phyloP scores from a whole-genome alignment of 2,329 filamentous ascomycete species.

The Fonsecaea pugnacius region DNA sequence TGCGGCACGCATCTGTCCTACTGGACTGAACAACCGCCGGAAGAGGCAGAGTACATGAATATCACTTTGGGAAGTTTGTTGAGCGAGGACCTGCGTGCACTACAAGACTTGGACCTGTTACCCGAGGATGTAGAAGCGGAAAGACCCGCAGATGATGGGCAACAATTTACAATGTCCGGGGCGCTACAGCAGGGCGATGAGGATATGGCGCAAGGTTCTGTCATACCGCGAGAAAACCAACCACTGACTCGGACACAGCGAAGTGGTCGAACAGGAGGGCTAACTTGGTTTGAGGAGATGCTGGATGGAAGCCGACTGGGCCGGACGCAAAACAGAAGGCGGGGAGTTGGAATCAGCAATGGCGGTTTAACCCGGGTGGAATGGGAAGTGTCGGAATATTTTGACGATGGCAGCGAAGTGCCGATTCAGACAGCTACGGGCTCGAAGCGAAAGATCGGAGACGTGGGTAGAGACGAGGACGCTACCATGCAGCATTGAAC shows the following conservation, averaged over 20 bases:
- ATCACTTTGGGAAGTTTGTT: slow-evolving; percentile 78
- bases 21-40: slow-evolving; percentile 74
- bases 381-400: slow-evolving; percentile 82
- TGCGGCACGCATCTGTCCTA: slow-evolving; percentile 84
- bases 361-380: slow-evolving; percentile 71
- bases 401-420: slow-evolving; percentile 29
- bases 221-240: slow-evolving; percentile 6
- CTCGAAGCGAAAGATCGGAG: slow-evolving; percentile 36
- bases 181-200: slow-evolving; percentile 23
- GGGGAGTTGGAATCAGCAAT: slow-evolving; percentile 62
- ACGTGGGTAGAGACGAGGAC: slow-evolving; percentile 32
- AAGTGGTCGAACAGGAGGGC: slow-evolving; percentile 51
- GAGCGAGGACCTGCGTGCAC: slow-evolving; percentile 69
- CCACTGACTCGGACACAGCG: slow-evolving; percentile 25
- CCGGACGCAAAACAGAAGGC: slow-evolving; percentile 63
- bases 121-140: slow-evolving; percentile 54
- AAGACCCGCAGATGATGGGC: background rate
- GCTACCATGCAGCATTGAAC: slow-evolving; percentile 26
- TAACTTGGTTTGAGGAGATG: slow-evolving; percentile 86
- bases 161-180: slow-evolving; percentile 11
- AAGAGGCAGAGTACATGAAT: slow-evolving; percentile 77
- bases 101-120: slow-evolving; percentile 77
- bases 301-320: slow-evolving; percentile 76
- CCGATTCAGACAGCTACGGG: slow-evolving; percentile 19
- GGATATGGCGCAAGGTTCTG: background rate